phyloP scores from a whole-genome alignment of 2,329 filamentous ascomycete genomes.

The Aspergillus intermedius region DNA sequence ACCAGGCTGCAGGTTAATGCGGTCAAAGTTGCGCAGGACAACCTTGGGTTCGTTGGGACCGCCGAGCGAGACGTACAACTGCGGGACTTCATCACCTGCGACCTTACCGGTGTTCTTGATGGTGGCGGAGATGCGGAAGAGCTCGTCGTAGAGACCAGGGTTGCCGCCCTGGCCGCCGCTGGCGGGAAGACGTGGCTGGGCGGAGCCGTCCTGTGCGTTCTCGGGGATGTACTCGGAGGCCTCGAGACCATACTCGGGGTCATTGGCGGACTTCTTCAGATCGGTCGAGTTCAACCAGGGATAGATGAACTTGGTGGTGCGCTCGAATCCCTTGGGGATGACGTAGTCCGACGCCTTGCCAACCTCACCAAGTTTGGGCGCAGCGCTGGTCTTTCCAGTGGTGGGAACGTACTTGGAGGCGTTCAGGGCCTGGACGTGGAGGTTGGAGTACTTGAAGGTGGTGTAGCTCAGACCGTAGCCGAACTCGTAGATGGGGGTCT shows the following conservation, averaged over 20 bases:
- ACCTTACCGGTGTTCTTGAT: slow-evolving; percentile 48
- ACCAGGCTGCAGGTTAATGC: slow-evolving; percentile 66
- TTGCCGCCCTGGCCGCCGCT: slow-evolving; percentile 57
- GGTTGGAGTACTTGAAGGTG: slow-evolving; percentile 55
- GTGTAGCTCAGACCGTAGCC: slow-evolving; percentile 58
- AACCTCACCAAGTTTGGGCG: slow-evolving; percentile 47
- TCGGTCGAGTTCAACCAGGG: slow-evolving; percentile 58
- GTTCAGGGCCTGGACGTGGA: slow-evolving; percentile 42
- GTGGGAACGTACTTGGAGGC: slow-evolving; percentile 48
- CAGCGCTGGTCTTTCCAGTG: slow-evolving; percentile 47
- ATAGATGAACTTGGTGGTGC: slow-evolving; percentile 54
- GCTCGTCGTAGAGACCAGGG: slow-evolving; percentile 46
- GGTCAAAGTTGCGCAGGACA: slow-evolving; percentile 73
- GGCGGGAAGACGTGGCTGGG: slow-evolving; percentile 52
- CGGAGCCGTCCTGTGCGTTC: slow-evolving; percentile 45
- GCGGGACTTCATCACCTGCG: slow-evolving; percentile 48
- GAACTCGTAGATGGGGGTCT: slow-evolving; percentile 56
- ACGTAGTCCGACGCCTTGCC: slow-evolving; percentile 48
- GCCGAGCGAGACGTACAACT: slow-evolving; percentile 70
- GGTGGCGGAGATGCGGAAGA: slow-evolving; percentile 44
- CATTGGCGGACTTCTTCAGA: slow-evolving; percentile 45
- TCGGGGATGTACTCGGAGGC: slow-evolving; percentile 46
- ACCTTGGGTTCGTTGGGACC: slow-evolving; percentile 63
- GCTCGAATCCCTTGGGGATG: slow-evolving; percentile 49
- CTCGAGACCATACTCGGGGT: slow-evolving; percentile 50